Conservation (phyloP, 805 yeast species). For the Spathaspora gorwiae region DNA sequence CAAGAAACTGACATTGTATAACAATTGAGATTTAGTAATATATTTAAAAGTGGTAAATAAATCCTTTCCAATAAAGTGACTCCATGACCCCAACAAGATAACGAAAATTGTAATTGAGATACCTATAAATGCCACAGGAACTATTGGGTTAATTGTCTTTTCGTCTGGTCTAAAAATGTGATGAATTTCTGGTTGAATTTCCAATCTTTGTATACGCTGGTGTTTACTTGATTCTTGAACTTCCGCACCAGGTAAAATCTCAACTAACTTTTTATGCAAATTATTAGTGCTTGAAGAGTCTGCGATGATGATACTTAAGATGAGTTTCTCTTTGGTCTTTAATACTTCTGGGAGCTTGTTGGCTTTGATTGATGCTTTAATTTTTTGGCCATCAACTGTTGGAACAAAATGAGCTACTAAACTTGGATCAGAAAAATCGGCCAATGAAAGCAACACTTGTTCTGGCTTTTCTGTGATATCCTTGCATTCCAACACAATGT, state of each 20-base stretch:
- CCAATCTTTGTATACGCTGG: slow-evolving; percentile 34
- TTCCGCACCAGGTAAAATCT: slow-evolving; percentile 25
- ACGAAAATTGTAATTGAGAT: slow-evolving; percentile 39
- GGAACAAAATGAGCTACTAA: slow-evolving; percentile 32
- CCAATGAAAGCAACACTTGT: slow-evolving; percentile 29
- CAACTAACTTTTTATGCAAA: slow-evolving; percentile 23
- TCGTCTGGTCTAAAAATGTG: slow-evolving; percentile 59
- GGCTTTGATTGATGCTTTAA: slow-evolving; percentile 22
- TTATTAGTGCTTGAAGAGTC: slow-evolving; percentile 16
- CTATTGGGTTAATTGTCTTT: slow-evolving; percentile 43
- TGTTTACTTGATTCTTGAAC: slow-evolving; percentile 20
- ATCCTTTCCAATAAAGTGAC: slow-evolving; percentile 19
- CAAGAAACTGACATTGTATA: slow-evolving; percentile 43
- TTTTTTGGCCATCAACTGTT: slow-evolving; percentile 15
- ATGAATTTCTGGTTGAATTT: slow-evolving; percentile 54
- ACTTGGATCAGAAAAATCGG: slow-evolving; percentile 21
- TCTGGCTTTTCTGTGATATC: slow-evolving; percentile 24
- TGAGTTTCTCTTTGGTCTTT: slow-evolving; percentile 27
- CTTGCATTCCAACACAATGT: slow-evolving; percentile 21
- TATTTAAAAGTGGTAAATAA: slow-evolving; percentile 33
- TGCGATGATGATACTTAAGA: slow-evolving; percentile 29
- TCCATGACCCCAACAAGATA: slow-evolving; percentile 44
- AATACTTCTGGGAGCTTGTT: slow-evolving; percentile 32
- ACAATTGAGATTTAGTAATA: slow-evolving; percentile 29
- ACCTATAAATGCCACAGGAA: slow-evolving; percentile 50